These are phyloP conservation scores for Cladorrhinum sp. DNA, from an alignment of 2,329 filamentous ascomycete species.

Conservation along the genomic window DNA sequence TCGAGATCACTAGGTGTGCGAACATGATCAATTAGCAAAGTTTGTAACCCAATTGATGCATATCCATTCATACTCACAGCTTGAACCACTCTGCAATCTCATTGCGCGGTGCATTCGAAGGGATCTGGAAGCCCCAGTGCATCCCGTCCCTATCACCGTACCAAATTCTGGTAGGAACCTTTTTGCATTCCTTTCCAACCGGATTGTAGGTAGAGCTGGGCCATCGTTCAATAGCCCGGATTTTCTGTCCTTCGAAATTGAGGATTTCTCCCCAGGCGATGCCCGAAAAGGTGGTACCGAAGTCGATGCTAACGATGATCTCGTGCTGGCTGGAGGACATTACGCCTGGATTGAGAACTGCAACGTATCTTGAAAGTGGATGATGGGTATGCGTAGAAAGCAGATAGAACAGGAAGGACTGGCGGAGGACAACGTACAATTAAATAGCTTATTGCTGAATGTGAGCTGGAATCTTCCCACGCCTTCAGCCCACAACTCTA, in stretches of 20 bases:
- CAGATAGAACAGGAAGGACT: no score
- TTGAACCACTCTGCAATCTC: constrained; percentile 49
- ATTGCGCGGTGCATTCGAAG: constrained; percentile 38
- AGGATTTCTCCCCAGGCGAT: constrained; percentile 50
- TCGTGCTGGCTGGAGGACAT: not conserved
- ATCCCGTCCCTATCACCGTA: constrained; percentile 37
- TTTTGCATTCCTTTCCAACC: constrained; percentile 40
- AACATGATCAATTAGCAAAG: no score
- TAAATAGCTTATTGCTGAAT: no score
- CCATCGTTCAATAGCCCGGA: constrained; percentile 30
- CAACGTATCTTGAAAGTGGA: no score
- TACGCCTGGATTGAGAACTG: no score
- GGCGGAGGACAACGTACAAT: no score
- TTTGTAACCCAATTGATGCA: no score
- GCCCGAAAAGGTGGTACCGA: constrained; percentile 55
- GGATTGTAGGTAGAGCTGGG: constrained; percentile 42
- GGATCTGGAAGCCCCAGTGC: constrained; percentile 51
- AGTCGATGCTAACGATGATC: constrained; percentile 53
- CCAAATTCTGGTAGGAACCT: constrained; percentile 49
- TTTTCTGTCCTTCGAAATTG: constrained; percentile 35
- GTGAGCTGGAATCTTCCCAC: no score
- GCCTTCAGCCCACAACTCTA: no score
- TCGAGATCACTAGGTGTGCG: constrained; percentile 36
- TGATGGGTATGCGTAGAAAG: no score
- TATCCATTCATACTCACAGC: constrained; percentile 41